Evolutionary conservation across 1,284 basidiomycete genomes (phyloP), one percentile per base, ranked within the genome.

Genomic region (Vanrija sp.): DNA sequence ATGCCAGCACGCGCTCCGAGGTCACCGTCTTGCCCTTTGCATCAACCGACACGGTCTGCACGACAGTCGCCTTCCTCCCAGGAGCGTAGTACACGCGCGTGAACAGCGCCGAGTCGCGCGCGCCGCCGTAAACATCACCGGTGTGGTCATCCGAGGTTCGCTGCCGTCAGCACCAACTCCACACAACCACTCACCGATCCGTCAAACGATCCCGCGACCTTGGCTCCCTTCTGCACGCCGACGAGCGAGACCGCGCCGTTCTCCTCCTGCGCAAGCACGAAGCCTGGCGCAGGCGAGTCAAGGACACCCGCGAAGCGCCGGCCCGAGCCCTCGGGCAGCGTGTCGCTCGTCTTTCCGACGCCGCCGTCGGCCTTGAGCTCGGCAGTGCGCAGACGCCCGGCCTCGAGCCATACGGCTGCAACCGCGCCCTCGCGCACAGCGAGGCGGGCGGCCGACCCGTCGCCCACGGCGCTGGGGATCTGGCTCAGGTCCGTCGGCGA

Each of bases 21-120:
- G 26, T 54, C 43, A 38, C 62, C 51, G 29, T 54, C 58, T 44
- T 57, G 64, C 34, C 51, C 51, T 29, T 28, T 7, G 28, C 28
- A 6, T 28, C 28, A 2, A 38, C n/a, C 54, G 38, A 65, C 46
- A 28, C 38, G 21, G 39, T 48, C 51, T 54, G 54, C n/a, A 44
- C 45, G 49, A 29, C 43, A 43, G 43, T 49, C 6, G 6, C 16
- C 49, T 44, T 45, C n/a, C 5, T 16, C n/a, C 49, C 47, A 15
- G 83, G 79, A 0, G 86, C 86, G 86, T 87, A 94, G 67, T 83
- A 88, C 16, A 90, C 77, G 28, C 89, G 83, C 19, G 83, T 83
- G 55, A 96, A 65, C 19, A 63, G 49, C 5, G 65, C 56, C 4
- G 60, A 60, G 18, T 51, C 60, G 0, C 85, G 44, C 14, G 48